Percentiles rank a stretch among this genome's conserved stretches.
Evolutionary conservation across 2,329 filamentous ascomycete species (phyloP).

Genomic region (Neocatenulostroma microsporum): DNA sequence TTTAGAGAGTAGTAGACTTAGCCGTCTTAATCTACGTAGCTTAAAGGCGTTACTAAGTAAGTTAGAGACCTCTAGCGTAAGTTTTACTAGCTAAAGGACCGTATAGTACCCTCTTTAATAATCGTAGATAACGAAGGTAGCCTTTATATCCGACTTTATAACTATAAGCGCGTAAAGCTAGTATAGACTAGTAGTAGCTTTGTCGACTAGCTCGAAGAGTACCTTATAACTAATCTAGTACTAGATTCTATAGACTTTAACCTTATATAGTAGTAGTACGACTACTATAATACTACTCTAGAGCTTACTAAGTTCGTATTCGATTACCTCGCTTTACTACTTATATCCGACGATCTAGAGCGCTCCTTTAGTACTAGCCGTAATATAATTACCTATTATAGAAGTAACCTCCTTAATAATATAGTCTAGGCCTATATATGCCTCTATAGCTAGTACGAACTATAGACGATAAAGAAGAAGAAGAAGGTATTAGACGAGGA

Average conservation of each 20-base stretch:
- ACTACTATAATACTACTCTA: not conserved
- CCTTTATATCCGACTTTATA: constrained; percentile 1
- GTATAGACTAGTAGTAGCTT: not conserved
- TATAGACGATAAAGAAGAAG: constrained; percentile 4
- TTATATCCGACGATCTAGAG: constrained; percentile 5
- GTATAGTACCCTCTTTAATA: no score
- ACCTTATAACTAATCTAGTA: constrained; percentile 1
- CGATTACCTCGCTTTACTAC: not conserved
- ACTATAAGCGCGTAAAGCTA: constrained; percentile 1
- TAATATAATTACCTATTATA: constrained; percentile 7
- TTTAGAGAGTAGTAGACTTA: constrained; percentile 5
- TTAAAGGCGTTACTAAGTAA: not conserved
- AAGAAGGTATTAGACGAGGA: no score
- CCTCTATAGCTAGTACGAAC: constrained; percentile 5
- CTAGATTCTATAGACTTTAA: not conserved
- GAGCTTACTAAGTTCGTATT: constrained; percentile 2
- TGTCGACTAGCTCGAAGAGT: constrained; percentile 2
- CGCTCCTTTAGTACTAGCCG: constrained; percentile 6
- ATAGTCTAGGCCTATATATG: constrained; percentile 5
- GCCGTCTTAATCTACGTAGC: constrained; percentile 1
- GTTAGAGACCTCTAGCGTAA: constrained; percentile 1
- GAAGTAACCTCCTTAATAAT: constrained; percentile 5
- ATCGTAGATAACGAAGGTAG: not conserved
- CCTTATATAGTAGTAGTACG: constrained; percentile 1
- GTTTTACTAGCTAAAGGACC: no score